These are phyloP conservation scores for Serpula lacrymans DNA, from an alignment of 768 basidiomycete species.

Conservation along the genomic window DNA sequence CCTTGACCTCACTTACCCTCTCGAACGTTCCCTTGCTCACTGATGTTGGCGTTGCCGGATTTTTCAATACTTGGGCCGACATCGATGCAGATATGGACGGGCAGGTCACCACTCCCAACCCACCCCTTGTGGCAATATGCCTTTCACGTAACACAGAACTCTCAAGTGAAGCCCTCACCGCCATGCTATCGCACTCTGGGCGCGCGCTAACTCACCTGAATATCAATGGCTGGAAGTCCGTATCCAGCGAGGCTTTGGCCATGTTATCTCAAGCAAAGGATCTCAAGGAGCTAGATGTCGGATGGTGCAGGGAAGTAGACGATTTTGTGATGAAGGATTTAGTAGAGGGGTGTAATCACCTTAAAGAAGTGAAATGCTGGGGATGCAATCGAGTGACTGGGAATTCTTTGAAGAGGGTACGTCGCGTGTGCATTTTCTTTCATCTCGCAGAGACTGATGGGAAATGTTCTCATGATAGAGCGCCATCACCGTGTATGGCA, in stretches of 20 bases:
- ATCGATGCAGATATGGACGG: slow-evolving; percentile 15
- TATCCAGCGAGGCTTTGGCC: slow-evolving; percentile 45
- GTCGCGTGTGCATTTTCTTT: slow-evolving; percentile 8
- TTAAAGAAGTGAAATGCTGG: slow-evolving; percentile 50
- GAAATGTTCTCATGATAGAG: slow-evolving; percentile 11
- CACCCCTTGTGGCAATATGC: slow-evolving; percentile 51
- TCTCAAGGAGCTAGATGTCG: slow-evolving; percentile 66
- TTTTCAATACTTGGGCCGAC: slow-evolving; percentile 59
- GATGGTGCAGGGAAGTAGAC: slow-evolving; percentile 81
- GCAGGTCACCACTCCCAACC: slow-evolving; percentile 27
- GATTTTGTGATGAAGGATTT: slow-evolving; percentile 78
- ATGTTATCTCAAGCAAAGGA: slow-evolving; percentile 32
- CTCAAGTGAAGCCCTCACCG: slow-evolving; percentile 48
- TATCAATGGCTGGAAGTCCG: slow-evolving; percentile 76
- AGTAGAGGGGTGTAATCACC: slow-evolving; percentile 40
- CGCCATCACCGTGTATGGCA: slow-evolving; percentile 24
- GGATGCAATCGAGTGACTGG: slow-evolving; percentile 49
- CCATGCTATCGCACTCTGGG: slow-evolving; percentile 70
- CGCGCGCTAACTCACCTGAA: slow-evolving; percentile 52
- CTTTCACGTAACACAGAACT: slow-evolving; percentile 62
- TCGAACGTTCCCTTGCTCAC: slow-evolving; percentile 59
- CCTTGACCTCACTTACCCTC: slow-evolving; percentile 53
- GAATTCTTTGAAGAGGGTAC: slow-evolving; percentile 48
- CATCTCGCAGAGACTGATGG: neutral
- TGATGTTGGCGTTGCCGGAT: slow-evolving; percentile 61